Base-by-base conservation (phyloP, 345 rosid species). In the Raphanus sativus region DNA sequence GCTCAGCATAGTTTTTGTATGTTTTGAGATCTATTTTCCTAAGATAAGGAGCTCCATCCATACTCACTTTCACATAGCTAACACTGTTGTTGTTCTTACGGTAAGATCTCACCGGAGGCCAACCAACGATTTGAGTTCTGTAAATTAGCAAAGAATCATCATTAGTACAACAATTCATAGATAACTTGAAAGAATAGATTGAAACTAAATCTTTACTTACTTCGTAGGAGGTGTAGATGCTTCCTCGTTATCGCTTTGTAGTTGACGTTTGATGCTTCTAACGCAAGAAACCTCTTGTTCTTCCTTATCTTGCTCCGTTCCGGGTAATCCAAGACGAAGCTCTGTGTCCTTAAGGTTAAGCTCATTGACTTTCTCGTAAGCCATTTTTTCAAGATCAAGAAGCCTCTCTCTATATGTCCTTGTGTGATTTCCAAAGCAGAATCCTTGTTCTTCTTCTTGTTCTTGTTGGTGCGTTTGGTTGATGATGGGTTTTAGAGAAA, bases 311-410 rank as follows among this genome's bases (percentile, higher is more conserved):
- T 84, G 77, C 52, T 71, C 84, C 1, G 87, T 84, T 61, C 98
- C 98, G 0, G 98, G 98, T 78, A 90, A 81, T 36, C 97, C 97
- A 63, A 94, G 82, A 68, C 97, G 84, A 2, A 94, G 91, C 85
- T 93, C 97, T 4, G 98, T 93, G 5, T 88, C 98, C 85, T 85
- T 87, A 38, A 91, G 83, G 83, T 90, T 89, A 50, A 89, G 87
- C 76, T 82, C 93, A 80, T 80, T 84, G 60, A 79, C 70, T 79
- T 79, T 73, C 82, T 87, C 82, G 64, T 72, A 84, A 2, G 72
- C 81, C 75, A 81, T 81, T 59, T 28, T 29, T 70, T 70, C 25
- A 42, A 8, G n/a, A 65, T 65, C 76, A 28, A 58, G 13, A 60
- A 42, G 40, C 15, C 38, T 67, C 4, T n/a, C 15, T 61, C 15